These are phyloP conservation scores for Tolypocladium cylindrosporum DNA, from an alignment of 2,329 filamentous ascomycete genomes.

Conservation along the genomic window DNA sequence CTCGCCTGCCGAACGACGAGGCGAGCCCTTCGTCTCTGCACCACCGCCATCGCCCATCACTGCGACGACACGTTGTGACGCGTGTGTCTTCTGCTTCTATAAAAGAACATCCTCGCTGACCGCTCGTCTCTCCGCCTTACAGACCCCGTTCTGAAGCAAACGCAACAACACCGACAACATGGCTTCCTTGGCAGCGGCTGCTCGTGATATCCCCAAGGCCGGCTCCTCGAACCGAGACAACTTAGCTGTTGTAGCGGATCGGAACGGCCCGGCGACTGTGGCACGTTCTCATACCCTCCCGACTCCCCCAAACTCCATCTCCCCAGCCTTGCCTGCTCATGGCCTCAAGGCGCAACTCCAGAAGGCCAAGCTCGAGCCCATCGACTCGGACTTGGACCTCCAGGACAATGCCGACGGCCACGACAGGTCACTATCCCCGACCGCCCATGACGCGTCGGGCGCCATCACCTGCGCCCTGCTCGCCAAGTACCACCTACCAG, in stretches of 20 bases:
- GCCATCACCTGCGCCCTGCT: slow-evolving; percentile 79
- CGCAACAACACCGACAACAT: slow-evolving; percentile 33
- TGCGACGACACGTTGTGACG: background rate
- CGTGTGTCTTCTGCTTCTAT: background rate
- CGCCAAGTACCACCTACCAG: slow-evolving; percentile 81
- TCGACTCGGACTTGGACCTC: slow-evolving; percentile 83
- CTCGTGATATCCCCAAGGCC: slow-evolving; percentile 56
- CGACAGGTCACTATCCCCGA: slow-evolving; percentile 32
- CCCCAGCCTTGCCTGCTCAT: slow-evolving; percentile 74
- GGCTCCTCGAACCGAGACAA: slow-evolving; percentile 52
- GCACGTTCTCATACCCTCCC: slow-evolving; percentile 59
- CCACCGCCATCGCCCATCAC: background rate
- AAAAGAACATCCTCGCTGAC: background rate
- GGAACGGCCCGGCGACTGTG: slow-evolving; percentile 50
- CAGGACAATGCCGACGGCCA: slow-evolving; percentile 42
- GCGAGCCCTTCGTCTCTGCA: background rate
- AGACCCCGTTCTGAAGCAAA: slow-evolving; percentile 37
- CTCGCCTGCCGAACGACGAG: slow-evolving; percentile 2
- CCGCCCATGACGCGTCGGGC: slow-evolving; percentile 59
- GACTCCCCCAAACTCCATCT: slow-evolving; percentile 93
- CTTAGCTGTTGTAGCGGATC: slow-evolving; percentile 63
- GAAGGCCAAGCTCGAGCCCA: slow-evolving; percentile 48
- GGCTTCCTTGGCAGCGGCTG: slow-evolving; percentile 57
- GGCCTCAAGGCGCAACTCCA: slow-evolving; percentile 61
- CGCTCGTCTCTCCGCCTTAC: background rate